Evolutionary conservation across 2,329 filamentous ascomycete genomes (phyloP).

Genomic region (Pseudogymnoascus destructans): DNA sequence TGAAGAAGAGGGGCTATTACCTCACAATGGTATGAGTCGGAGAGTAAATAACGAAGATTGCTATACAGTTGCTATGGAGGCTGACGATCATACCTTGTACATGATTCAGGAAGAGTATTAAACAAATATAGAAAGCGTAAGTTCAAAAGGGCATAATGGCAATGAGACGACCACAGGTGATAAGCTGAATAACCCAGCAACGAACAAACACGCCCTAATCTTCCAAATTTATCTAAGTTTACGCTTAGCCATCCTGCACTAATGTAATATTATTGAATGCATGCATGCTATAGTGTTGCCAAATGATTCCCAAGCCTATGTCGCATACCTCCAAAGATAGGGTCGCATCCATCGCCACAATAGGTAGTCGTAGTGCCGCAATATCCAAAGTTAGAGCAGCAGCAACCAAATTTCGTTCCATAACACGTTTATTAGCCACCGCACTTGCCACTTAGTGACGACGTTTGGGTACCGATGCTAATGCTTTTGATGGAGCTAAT

Average conservation of each 20-base stretch:
- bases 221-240: neutral
- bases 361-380: neutral
- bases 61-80: constrained; percentile 12
- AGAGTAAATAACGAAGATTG: constrained; percentile 11
- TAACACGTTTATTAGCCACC: neutral
- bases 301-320: neutral
- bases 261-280: neutral
- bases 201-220: neutral
- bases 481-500: neutral
- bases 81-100: constrained; percentile 14
- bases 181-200: neutral
- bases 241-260: neutral
- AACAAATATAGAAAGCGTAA: neutral
- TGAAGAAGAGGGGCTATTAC: constrained; percentile 9
- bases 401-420: neutral
- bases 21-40: constrained; percentile 11
- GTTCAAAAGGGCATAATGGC: neutral
- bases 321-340: neutral
- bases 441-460: neutral
- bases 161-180: neutral
- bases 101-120: constrained; percentile 6
- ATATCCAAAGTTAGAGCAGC: no score
- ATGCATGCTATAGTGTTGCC: neutral
- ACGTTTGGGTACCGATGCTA: neutral
- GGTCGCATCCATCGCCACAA: neutral